Base-by-base conservation (phyloP, 2,329 filamentous ascomycete genomes). In the Myotisia sp. region DNA sequence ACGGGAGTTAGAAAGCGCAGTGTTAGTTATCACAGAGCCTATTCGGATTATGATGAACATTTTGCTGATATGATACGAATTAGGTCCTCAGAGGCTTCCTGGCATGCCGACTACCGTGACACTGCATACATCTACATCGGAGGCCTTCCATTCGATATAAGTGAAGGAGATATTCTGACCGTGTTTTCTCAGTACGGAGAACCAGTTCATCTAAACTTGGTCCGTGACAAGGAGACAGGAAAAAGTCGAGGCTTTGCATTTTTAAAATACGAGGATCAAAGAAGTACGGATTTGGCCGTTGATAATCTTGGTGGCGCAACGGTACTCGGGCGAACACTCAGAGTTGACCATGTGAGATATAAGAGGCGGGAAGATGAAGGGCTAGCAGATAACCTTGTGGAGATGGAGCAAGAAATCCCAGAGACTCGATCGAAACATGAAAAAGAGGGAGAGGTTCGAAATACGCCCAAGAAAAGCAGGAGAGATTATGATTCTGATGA, bases 171-270 rank as follows among this genome's bases (percentile, higher is more conserved):
- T 59, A 71, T 98, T 42, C 74, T 95, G 45, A 86, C 86, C 7
- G 92, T 98, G 40, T 98, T 95, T 65, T 93, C 85, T 5, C 90
- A 98, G 56, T 98, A 79, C 53, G 90, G 90, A 47, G 87, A 95
- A 53, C 92, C 92, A 2, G 82, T 86, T 3, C 92, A 87, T 59
- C 69, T 98, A 39, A 92, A 94, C 49, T 73, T 98, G 8, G 76
- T 79, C 30, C 83, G 90, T 50, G 90, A 98, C 66, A 90, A 90
- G 53, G 92, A 95, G 54, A 92, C 86, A 0, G 90, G 90, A 41
- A 94, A 93, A 60, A 92, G 82, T 41, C 80, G 79, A 45, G 90
- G 90, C 0, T 98, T 95, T 53, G 85, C 80, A 2, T 98, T 92
- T 69, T 69, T 98, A 38, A 98, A 98, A 54, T 98, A 95, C 59